A percentile compares a stretch with the other conserved stretches of the same genome.
These are phyloP conservation scores for Helminthosporium solani DNA, from an alignment of 2,329 filamentous ascomycete genomes.

Conservation along the genomic window DNA sequence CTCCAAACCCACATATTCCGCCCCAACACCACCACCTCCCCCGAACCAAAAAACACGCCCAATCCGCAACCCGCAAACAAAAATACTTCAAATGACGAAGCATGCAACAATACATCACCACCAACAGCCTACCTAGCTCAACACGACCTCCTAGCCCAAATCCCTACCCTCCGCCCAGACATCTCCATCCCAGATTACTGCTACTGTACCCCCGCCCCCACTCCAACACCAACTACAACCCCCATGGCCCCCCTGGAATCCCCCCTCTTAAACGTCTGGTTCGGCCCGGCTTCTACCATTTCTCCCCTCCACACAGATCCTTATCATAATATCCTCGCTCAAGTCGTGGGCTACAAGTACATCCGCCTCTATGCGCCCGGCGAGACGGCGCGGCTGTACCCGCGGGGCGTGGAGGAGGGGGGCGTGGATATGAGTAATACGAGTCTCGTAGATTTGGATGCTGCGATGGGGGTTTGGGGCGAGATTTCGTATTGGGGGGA, in stretches of 20 bases:
- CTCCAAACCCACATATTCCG: constrained; percentile 62
- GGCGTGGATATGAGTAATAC: constrained; percentile 94
- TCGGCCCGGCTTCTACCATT: constrained; percentile 83
- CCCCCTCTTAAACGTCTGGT: constrained; percentile 85
- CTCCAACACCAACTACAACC: constrained; percentile 14
- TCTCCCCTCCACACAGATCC: constrained; percentile 92
- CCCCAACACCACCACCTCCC: neutral
- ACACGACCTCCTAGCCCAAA: constrained; percentile 81
- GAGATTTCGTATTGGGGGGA: constrained; percentile 21
- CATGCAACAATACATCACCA: too few species aligned
- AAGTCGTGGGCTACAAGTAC: constrained; percentile 90
- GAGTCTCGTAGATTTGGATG: constrained; percentile 73
- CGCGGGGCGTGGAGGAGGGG: constrained; percentile 60
- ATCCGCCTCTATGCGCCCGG: constrained; percentile 81
- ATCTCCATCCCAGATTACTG: constrained; percentile 82
- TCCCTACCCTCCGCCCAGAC: constrained; percentile 73
- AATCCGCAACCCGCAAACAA: too few species aligned
- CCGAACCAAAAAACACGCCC: neutral
- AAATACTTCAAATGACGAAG: too few species aligned
- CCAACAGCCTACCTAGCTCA: constrained; percentile 84
- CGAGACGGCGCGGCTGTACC: constrained; percentile 57
- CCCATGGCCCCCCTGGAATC: constrained; percentile 42
- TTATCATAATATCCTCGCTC: constrained; percentile 88
- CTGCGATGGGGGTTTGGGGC: constrained; percentile 57
- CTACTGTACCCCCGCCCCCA: constrained; percentile 60